These are phyloP conservation scores for Microthlaspi erraticum DNA, from an alignment of 345 rosid genomes.

Conservation along the genomic window DNA sequence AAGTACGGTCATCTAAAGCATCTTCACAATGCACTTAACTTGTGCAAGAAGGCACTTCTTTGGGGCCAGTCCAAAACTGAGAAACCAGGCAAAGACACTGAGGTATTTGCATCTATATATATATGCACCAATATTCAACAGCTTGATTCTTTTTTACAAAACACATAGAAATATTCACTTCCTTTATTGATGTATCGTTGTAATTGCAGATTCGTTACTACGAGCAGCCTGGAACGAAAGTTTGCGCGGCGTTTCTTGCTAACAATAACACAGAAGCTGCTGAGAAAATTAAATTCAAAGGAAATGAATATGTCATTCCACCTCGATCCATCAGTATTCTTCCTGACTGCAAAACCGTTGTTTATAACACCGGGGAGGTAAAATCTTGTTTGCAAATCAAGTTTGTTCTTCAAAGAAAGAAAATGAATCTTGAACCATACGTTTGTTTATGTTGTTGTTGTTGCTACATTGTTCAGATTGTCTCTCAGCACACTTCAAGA, in stretches of 20 bases:
- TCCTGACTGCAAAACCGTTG: constrained; percentile 86
- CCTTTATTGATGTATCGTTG: constrained; percentile 7
- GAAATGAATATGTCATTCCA: constrained; percentile 56
- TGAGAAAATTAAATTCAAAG: constrained; percentile 57
- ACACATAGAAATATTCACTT: neutral
- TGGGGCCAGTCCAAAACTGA: constrained; percentile 54
- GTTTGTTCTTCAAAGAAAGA: neutral
- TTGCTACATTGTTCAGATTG: constrained; percentile 48
- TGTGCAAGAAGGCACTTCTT: constrained; percentile 75
- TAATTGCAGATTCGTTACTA: constrained; percentile 59
- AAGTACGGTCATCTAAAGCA: constrained; percentile 87
- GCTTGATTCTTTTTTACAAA: constrained; percentile 34
- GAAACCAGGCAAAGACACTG: constrained; percentile 48
- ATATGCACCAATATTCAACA: constrained; percentile 32
- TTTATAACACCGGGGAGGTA: constrained; percentile 58
- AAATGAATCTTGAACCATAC: neutral
- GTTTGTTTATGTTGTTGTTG: neutral
- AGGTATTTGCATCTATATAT: constrained; percentile 49
- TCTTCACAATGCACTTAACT: constrained; percentile 69
- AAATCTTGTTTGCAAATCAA: neutral
- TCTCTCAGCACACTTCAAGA: constrained; percentile 76
- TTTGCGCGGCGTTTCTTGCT: constrained; percentile 83
- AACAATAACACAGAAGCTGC: constrained; percentile 61
- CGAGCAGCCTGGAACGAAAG: constrained; percentile 55
- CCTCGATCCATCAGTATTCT: constrained; percentile 83